Evolutionary conservation across 2,329 filamentous ascomycete species (phyloP).

Genomic region (Colletotrichum sp.): DNA sequence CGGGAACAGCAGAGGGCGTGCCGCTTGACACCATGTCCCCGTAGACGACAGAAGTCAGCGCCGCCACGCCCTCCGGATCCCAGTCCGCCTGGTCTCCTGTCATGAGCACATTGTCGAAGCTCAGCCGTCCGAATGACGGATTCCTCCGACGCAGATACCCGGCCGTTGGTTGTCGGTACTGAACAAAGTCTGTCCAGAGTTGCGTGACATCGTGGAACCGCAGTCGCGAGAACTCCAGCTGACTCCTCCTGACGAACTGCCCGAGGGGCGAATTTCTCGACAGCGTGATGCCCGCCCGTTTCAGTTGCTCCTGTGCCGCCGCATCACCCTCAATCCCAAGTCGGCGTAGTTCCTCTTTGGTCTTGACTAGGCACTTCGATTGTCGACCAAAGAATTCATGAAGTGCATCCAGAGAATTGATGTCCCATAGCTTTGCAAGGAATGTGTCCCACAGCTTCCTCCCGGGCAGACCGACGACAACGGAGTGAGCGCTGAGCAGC

Average conservation of each 20-base stretch:
- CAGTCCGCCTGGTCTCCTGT: slow-evolving; percentile 57
- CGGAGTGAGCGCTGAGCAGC: slow-evolving; percentile 57
- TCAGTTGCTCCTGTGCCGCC: slow-evolving; percentile 18
- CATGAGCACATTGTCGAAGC: slow-evolving; percentile 63
- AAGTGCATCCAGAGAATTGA: slow-evolving; percentile 83
- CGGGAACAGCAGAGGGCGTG: slow-evolving; percentile 44
- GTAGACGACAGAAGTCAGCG: slow-evolving; percentile 53
- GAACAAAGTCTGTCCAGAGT: slow-evolving; percentile 84
- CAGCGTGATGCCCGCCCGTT: slow-evolving; percentile 62
- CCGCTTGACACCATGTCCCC: slow-evolving; percentile 57
- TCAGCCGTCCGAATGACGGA: slow-evolving; percentile 59
- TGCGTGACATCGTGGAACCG: slow-evolving; percentile 79
- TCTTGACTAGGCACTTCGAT: slow-evolving; percentile 62
- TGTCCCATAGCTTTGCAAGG: slow-evolving; percentile 79
- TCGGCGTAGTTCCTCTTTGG: slow-evolving; percentile 63
- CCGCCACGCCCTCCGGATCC: slow-evolving; percentile 44
- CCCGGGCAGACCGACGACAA: slow-evolving; percentile 68
- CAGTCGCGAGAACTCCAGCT: slow-evolving; percentile 80
- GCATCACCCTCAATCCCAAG: slow-evolving; percentile 56
- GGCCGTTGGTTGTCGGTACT: slow-evolving; percentile 79
- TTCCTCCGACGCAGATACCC: slow-evolving; percentile 68
- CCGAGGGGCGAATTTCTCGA: slow-evolving; percentile 81
- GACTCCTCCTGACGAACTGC: slow-evolving; percentile 76
- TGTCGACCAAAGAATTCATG: slow-evolving; percentile 75
- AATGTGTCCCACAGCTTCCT: slow-evolving; percentile 89